A percentile compares a stretch with the other conserved stretches of the same genome.
These are phyloP conservation scores for Xerocomellus intermedius DNA, from an alignment of 768 basidiomycete genomes.

Conservation along the genomic window DNA sequence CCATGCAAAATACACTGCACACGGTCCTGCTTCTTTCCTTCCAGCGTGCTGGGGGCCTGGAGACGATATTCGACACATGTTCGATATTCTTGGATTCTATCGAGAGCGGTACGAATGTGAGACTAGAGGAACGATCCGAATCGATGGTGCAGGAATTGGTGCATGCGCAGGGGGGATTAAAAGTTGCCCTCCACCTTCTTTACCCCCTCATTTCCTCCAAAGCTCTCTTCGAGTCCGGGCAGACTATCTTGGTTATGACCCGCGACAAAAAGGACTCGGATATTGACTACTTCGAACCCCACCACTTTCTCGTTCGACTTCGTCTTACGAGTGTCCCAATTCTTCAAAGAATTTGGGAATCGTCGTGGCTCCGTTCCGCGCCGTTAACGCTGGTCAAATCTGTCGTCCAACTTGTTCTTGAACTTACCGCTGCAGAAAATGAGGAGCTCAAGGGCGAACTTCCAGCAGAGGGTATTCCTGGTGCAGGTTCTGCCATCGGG, in stretches of 20 bases:
- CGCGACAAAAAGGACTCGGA: slow-evolving; percentile 81
- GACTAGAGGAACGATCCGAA: slow-evolving; percentile 57
- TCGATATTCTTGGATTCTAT: slow-evolving; percentile 55
- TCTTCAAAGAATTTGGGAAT: slow-evolving; percentile 71
- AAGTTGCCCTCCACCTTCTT: slow-evolving; percentile 76
- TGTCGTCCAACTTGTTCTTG: slow-evolving; percentile 74
- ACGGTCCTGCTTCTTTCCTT: slow-evolving; percentile 80
- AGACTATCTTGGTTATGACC: slow-evolving; percentile 69
- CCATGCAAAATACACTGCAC: slow-evolving; percentile 70
- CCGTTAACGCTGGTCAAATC: slow-evolving; percentile 74
- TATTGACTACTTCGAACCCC: slow-evolving; percentile 77
- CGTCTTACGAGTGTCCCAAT: slow-evolving; percentile 70
- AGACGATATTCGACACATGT: slow-evolving; percentile 61
- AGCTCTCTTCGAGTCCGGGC: slow-evolving; percentile 79
- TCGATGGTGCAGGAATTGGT: slow-evolving; percentile 60
- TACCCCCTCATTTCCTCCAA: slow-evolving; percentile 75
- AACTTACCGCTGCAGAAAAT: slow-evolving; percentile 77
- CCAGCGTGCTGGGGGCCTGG: slow-evolving; percentile 67
- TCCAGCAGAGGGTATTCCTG: slow-evolving; percentile 34
- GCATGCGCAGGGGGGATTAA: slow-evolving; percentile 78
- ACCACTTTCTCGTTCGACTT: slow-evolving; percentile 82
- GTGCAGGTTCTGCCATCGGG: slow-evolving; percentile 31
- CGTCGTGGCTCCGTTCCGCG: slow-evolving; percentile 75
- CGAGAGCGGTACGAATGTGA: slow-evolving; percentile 47
- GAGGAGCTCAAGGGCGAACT: slow-evolving; percentile 62